Evolutionary conservation across 495 filamentous ascomycete species (phyloP).

Genomic region (Melanomma pulvis-pyrius): DNA sequence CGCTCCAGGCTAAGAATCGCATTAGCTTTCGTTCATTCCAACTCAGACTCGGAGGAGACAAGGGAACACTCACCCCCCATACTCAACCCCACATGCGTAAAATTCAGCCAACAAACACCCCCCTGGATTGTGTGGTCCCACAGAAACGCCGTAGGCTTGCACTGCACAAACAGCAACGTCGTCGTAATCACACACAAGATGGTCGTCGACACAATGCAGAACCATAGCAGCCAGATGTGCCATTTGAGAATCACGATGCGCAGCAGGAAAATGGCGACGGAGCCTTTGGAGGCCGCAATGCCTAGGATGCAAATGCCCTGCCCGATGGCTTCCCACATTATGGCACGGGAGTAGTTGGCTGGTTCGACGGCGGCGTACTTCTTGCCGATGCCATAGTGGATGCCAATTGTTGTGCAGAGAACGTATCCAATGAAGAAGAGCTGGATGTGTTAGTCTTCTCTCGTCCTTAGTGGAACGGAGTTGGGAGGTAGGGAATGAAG

Average conservation of each 20-base stretch:
- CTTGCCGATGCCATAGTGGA: conserved; percentile 24
- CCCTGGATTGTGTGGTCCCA: conserved; percentile 24
- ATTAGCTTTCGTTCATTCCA: not conserved
- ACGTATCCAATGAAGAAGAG: conserved; percentile 16
- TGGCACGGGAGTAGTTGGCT: conserved; percentile 13
- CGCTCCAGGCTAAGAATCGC: conserved; percentile 17
- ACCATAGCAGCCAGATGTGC: conserved; percentile 22
- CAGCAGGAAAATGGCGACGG: conserved; percentile 21
- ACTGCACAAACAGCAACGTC: conserved; percentile 18
- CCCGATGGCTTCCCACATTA: conserved; percentile 29
- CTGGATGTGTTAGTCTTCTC: not conserved
- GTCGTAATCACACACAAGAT: conserved; percentile 19
- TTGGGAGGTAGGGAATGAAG: not conserved
- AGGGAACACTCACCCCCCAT: conserved; percentile 9
- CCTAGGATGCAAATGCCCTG: conserved; percentile 26
- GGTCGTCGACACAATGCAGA: conserved; percentile 22
- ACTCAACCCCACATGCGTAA: conserved; percentile 17
- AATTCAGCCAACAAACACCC: conserved; percentile 25
- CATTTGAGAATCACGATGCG: conserved; percentile 16
- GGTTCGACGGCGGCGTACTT: conserved; percentile 8
- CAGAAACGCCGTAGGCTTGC: conserved; percentile 8
- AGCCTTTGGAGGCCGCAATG: conserved; percentile 20
- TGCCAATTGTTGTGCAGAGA: conserved; percentile 8
- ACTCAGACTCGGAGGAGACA: not conserved
- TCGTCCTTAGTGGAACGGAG: not conserved